These are phyloP conservation scores for Claviceps digitariae DNA, from an alignment of 2,329 filamentous ascomycete species.

Conservation along the genomic window DNA sequence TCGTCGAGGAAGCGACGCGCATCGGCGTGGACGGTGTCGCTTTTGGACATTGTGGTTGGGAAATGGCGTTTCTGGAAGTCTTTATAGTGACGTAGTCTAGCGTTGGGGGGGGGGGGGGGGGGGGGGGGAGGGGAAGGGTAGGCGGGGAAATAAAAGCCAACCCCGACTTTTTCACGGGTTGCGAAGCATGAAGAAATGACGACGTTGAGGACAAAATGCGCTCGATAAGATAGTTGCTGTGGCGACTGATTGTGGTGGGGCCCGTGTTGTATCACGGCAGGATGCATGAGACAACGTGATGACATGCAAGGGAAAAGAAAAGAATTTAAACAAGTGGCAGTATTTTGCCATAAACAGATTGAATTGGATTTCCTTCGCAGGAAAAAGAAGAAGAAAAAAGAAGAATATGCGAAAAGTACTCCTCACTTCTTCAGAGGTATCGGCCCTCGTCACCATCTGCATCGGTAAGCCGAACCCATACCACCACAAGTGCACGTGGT, in stretches of 20 bases:
- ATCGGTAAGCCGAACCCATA: constrained; percentile 38
- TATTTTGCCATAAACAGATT: no score
- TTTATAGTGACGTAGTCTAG: no score
- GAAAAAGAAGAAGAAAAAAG: background rate
- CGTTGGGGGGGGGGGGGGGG: no score
- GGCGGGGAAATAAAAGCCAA: no score
- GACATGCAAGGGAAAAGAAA: no score
- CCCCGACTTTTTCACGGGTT: no score
- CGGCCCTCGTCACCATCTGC: constrained; percentile 47
- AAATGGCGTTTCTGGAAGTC: constrained; percentile 4
- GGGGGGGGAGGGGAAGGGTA: no score
- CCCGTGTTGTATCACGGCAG: background rate
- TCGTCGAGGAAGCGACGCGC: constrained; percentile 77
- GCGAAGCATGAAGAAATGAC: background rate
- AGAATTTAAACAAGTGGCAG: no score
- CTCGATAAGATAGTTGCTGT: constrained; percentile 31
- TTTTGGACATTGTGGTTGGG: constrained; percentile 18
- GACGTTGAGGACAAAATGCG: constrained; percentile 3
- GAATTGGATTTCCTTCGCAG: background rate
- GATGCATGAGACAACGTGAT: background rate
- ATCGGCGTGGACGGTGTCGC: constrained; percentile 58
- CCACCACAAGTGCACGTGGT: background rate
- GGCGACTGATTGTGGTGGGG: constrained; percentile 17
- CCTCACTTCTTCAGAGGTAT: constrained; percentile 58
- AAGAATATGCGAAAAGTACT: constrained; percentile 32